Percentiles rank a stretch among this genome's conserved stretches.
Conservation (phyloP, 2,329 filamentous ascomycete genomes). For the Hymenoscyphus scutula region DNA sequence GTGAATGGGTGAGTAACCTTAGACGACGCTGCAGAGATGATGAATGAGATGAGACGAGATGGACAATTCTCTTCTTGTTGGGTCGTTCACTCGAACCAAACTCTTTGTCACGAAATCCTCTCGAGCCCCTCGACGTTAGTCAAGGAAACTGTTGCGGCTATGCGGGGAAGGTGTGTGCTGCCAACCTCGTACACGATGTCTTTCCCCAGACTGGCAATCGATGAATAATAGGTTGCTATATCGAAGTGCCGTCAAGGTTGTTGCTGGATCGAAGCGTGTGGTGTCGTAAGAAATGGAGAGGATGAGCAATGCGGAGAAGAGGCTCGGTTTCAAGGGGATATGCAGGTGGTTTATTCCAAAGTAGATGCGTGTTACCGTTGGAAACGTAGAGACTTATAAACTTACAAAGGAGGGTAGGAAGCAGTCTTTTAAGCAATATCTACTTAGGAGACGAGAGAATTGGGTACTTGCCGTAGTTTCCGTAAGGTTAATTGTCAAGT, state of each 20-base stretch:
- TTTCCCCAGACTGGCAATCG: constrained; percentile 12
- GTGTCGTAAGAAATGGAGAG: constrained; percentile 12
- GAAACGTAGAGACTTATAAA: background rate
- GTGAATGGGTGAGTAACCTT: background rate
- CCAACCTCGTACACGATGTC: constrained; percentile 3
- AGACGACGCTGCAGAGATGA: background rate
- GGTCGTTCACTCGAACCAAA: constrained; percentile 7
- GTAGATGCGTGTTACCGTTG: background rate
- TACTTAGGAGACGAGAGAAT: background rate
- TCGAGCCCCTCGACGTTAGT: constrained; percentile 16
- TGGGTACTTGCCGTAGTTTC: background rate
- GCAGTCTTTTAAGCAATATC: background rate
- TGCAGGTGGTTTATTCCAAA: background rate
- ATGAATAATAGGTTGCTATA: constrained; percentile 4
- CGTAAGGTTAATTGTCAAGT: background rate
- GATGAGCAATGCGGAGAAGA: constrained; percentile 5
- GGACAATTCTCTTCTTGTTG: background rate
- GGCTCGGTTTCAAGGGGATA: background rate
- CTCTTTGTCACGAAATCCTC: constrained; percentile 20
- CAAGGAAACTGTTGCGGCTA: constrained; percentile 18
- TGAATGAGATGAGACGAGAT: background rate
- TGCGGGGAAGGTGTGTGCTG: constrained; percentile 14
- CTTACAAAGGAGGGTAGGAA: background rate
- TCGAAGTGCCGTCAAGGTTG: background rate
- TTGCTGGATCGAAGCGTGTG: background rate